Conservation (phyloP, 2,329 filamentous ascomycete species). For the Epichloe typhina region DNA sequence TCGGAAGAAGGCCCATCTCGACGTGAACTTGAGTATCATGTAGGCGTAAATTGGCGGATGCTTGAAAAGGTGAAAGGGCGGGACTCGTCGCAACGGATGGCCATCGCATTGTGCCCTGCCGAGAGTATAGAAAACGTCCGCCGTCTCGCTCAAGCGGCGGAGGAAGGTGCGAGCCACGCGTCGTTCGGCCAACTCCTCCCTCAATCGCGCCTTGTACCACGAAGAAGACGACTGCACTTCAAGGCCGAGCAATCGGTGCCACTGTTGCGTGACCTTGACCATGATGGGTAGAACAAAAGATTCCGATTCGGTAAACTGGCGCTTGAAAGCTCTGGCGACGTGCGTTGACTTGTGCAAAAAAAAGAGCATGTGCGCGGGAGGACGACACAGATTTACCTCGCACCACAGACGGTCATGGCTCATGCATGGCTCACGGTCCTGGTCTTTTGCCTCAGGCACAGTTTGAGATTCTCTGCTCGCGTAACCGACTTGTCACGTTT, state of each 20-base stretch:
- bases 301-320: too few species aligned
- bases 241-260: constrained; percentile 14
- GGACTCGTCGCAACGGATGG: constrained; percentile 17
- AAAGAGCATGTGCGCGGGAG: too few species aligned
- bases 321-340: too few species aligned
- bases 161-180: constrained; percentile 16
- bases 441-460: too few species aligned
- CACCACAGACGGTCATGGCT: too few species aligned
- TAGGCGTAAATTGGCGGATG: constrained; percentile 23
- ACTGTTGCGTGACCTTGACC: not conserved
- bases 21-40: constrained; percentile 30
- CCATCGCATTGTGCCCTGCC: constrained; percentile 26
- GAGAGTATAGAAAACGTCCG: constrained; percentile 30
- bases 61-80: constrained; percentile 9
- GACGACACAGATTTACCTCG: too few species aligned
- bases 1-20: constrained; percentile 28
- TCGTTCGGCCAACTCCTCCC: constrained; percentile 25
- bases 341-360: too few species aligned
- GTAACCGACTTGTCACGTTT: too few species aligned
- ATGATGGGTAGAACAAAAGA: not conserved
- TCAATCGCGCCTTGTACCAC: constrained; percentile 27
- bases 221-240: constrained; percentile 17
- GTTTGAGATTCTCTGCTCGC: too few species aligned
- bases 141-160: constrained; percentile 28
- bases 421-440: too few species aligned